Percentiles rank a stretch among this genome's conserved stretches.
Evolutionary conservation across 768 basidiomycete species (phyloP).

Genomic region (Lactarius vividus): DNA sequence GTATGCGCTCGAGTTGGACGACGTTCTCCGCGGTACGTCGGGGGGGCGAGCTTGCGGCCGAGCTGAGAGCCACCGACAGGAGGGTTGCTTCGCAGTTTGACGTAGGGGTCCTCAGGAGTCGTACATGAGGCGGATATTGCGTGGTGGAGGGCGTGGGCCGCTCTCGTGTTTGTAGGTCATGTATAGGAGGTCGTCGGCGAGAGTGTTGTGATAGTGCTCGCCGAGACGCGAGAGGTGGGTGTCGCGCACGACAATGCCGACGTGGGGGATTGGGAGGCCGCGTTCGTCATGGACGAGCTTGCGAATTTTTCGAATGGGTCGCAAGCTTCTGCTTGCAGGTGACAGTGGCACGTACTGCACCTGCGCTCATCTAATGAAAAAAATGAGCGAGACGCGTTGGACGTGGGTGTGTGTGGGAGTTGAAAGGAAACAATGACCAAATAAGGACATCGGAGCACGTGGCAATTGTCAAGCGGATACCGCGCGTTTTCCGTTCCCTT

Average conservation of each 20-base stretch:
- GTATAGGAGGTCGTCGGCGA: conserved; percentile 90
- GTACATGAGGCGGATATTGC: conserved; percentile 62
- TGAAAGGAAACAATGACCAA: not conserved
- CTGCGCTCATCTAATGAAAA: conserved; percentile 5
- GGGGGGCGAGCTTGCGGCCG: conserved; percentile 64
- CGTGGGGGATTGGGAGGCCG: conserved; percentile 72
- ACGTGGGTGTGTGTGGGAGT: not conserved
- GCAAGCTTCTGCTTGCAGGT: conserved; percentile 9
- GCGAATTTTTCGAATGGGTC: conserved; percentile 22
- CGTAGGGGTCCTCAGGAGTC: conserved; percentile 82
- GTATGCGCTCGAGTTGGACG: conserved; percentile 76
- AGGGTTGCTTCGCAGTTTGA: conserved; percentile 71
- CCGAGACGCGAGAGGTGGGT: conserved; percentile 69
- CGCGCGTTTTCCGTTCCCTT: conserved; percentile 1
- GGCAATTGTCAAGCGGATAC: not conserved
- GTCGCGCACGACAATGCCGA: conserved; percentile 62
- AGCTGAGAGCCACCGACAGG: conserved; percentile 67
- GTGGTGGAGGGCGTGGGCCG: conserved; percentile 49
- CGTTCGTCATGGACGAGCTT: conserved; percentile 47
- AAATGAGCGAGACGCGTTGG: not conserved
- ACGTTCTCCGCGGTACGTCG: conserved; percentile 67
- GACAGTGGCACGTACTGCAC: conserved; percentile 5
- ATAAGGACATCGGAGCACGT: conserved; percentile 10
- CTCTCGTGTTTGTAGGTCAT: conserved; percentile 84
- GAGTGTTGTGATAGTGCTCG: conserved; percentile 80